Conservation (phyloP, 805 yeast species). For the Ogataea glucozyma region DNA sequence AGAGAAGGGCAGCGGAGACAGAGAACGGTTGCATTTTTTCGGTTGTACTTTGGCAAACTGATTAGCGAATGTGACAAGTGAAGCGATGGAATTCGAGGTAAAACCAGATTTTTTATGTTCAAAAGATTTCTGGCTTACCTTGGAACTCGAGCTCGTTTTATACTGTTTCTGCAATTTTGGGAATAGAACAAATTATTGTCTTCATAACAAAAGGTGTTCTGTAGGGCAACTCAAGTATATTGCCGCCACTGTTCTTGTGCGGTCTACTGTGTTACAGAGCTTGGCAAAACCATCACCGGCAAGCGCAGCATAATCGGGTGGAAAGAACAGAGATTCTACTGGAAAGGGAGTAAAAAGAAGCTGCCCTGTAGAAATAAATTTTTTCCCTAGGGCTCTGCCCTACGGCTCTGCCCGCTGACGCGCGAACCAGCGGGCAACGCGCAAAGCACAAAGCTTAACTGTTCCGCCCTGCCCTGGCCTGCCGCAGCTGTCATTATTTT, state of each 20-base stretch:
- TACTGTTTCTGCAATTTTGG: slow-evolving; percentile 2
- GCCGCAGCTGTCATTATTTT: slow-evolving; percentile 3
- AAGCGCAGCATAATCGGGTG: slow-evolving; percentile 3
- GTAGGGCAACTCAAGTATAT: slow-evolving; percentile 4
- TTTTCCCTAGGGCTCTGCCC: no score
- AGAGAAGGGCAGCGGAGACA: slow-evolving; percentile 38
- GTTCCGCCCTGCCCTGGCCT: no score
- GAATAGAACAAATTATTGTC: slow-evolving; percentile 3
- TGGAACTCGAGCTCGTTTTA: slow-evolving; percentile 2
- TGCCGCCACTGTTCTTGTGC: neutral
- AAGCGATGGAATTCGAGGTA: neutral
- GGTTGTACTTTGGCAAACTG: slow-evolving; percentile 1
- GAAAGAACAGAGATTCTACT: slow-evolving; percentile 1
- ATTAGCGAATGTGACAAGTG: neutral
- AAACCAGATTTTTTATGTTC: neutral
- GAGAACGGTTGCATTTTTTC: slow-evolving; percentile 40
- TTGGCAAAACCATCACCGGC: neutral
- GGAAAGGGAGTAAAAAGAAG: neutral
- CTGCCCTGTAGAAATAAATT: no score
- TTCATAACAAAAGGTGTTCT: neutral
- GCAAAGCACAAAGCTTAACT: no score
- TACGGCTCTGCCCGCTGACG: no score
- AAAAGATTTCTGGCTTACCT: neutral
- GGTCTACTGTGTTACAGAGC: neutral
- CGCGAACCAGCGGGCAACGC: neutral